These are phyloP conservation scores for Artemisia tridentata DNA, from an alignment of 129 eudicot genomes.

Conservation along the genomic window DNA sequence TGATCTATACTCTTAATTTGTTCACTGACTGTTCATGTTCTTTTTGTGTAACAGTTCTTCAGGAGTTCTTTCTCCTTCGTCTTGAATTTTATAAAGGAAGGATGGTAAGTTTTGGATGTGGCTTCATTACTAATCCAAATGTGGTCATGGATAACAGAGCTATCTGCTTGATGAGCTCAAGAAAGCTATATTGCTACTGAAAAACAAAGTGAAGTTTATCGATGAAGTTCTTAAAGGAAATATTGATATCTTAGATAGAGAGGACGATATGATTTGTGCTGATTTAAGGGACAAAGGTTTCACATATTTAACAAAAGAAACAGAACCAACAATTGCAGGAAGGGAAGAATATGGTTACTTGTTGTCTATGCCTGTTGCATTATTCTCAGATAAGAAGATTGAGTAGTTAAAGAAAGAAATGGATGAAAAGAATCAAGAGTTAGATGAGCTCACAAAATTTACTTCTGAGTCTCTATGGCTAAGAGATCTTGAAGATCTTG, in stretches of 20 bases:
- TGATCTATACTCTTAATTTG: neutral
- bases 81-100: conserved; percentile 66
- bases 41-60: conserved; percentile 60
- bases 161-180: conserved; percentile 31
- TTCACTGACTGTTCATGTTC: neutral
- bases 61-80: conserved; percentile 66
- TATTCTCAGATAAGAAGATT: no score
- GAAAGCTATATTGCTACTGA: conserved; percentile 49
- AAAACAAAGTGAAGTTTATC: conserved; percentile 77
- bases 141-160: no score
- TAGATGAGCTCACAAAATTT: no score
- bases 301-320: conserved; percentile 70
- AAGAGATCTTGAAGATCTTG: no score
- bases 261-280: conserved; percentile 56
- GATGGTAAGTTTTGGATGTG: conserved; percentile 42
- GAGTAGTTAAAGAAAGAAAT: no score
- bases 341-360: conserved; percentile 74
- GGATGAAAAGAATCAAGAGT: no score
- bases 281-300: conserved; percentile 70
- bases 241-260: conserved; percentile 56
- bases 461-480: no score
- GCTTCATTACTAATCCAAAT: no score
- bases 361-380: conserved; percentile 7
- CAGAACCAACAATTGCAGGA: conserved; percentile 52
- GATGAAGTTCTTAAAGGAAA: conserved; percentile 65